Evolutionary conservation across 2,329 filamentous ascomycete genomes (phyloP).

Genomic region (Neonectria coccinea): DNA sequence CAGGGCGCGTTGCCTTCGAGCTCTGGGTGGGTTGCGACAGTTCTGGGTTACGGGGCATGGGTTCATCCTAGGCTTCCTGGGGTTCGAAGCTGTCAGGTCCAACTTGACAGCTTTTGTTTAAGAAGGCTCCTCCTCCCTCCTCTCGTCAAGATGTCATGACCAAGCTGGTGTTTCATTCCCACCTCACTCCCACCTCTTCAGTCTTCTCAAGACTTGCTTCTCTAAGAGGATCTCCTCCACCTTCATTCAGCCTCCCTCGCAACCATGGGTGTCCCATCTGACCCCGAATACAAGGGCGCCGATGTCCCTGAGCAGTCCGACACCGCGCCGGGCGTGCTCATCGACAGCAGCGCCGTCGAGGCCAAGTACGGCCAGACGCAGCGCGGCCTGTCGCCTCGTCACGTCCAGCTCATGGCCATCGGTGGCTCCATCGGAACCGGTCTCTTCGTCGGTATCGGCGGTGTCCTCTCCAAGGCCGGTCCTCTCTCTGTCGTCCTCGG

Average conservation of each 20-base stretch:
- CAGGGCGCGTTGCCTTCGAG: not conserved
- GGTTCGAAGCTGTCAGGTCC: conserved; percentile 15
- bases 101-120: conserved; percentile 35
- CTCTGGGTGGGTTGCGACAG: not conserved
- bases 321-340: conserved; percentile 43
- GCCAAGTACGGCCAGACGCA: conserved; percentile 49
- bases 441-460: conserved; percentile 59
- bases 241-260: conserved; percentile 7
- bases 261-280: conserved; percentile 43
- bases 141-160: conserved; percentile 23
- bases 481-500: conserved; percentile 59
- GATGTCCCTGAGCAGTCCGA: conserved; percentile 44
- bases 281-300: conserved; percentile 42
- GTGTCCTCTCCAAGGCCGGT: conserved; percentile 56
- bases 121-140: conserved; percentile 25
- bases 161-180: conserved; percentile 38
- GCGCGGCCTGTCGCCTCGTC: conserved; percentile 53
- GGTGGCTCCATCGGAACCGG: conserved; percentile 61
- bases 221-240: conserved; percentile 16
- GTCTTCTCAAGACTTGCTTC: conserved; percentile 11
- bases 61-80: not conserved
- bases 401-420: conserved; percentile 63
- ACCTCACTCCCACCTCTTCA: conserved; percentile 30
- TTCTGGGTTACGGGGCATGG: conserved; percentile 11
- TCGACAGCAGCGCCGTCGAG: conserved; percentile 42